A percentile compares a stretch with the other conserved stretches of the same genome.
Evolutionary conservation across 2,329 filamentous ascomycete genomes (phyloP).

Genomic region (Cercospora janseana): DNA sequence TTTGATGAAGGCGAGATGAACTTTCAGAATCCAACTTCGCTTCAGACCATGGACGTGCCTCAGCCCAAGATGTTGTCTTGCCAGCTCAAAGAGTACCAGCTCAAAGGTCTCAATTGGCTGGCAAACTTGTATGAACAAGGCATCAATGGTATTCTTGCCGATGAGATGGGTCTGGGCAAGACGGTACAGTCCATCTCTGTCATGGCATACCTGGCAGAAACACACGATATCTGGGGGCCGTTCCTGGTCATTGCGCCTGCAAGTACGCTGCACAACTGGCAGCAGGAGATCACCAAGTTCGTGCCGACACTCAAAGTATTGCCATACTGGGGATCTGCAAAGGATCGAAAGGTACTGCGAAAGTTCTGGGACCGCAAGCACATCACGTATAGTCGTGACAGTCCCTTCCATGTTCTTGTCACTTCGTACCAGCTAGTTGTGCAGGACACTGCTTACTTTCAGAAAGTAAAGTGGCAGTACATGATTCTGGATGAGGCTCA

Average conservation of each 20-base stretch:
- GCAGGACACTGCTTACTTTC: slow-evolving; percentile 93
- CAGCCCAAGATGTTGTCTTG: slow-evolving; percentile 92
- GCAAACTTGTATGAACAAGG: slow-evolving; percentile 99
- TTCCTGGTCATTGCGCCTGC: slow-evolving; percentile 95
- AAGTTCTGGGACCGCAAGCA: slow-evolving; percentile 99
- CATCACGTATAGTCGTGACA: slow-evolving; percentile 88
- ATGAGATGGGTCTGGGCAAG: slow-evolving; percentile 99
- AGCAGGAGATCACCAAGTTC: slow-evolving; percentile 94
- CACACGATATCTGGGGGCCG: slow-evolving; percentile 96
- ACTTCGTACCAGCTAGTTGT: slow-evolving; percentile 98
- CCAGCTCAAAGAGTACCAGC: slow-evolving; percentile 95
- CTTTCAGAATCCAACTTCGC: slow-evolving; percentile 95
- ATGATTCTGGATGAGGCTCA: slow-evolving; percentile 99
- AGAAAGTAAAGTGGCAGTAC: slow-evolving; percentile 99
- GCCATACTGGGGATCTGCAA: slow-evolving; percentile 94
- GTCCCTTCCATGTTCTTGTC: slow-evolving; percentile 91
- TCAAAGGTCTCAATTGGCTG: slow-evolving; percentile 99
- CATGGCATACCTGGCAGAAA: slow-evolving; percentile 96
- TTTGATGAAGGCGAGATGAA: slow-evolving; percentile 98
- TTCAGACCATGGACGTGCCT: slow-evolving; percentile 89
- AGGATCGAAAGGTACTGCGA: slow-evolving; percentile 89
- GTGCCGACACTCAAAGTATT: slow-evolving; percentile 92
- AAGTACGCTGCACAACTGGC: slow-evolving; percentile 97
- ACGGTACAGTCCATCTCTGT: slow-evolving; percentile 98
- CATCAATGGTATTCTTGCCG: slow-evolving; percentile 97